A percentile compares a stretch with the other conserved stretches of the same genome.
Conservation (phyloP, 495 filamentous ascomycete species). For the Neurospora sp. region DNA sequence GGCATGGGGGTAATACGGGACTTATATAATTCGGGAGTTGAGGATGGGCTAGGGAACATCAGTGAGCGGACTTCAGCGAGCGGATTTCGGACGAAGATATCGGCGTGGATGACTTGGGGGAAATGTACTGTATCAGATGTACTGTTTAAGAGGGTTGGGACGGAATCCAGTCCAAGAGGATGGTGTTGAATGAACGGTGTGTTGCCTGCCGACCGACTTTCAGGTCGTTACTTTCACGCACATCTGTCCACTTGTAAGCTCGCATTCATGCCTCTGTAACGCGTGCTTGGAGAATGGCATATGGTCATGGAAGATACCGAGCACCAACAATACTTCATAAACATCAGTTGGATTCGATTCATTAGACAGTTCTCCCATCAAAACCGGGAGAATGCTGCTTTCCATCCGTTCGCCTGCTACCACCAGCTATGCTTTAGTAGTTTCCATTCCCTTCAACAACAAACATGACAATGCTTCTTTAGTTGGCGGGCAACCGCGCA, state of each 20-base stretch:
- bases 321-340: background rate
- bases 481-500: constrained; percentile 54
- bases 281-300: background rate
- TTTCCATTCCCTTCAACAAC: background rate
- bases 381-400: background rate
- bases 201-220: background rate
- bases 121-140: background rate
- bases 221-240: background rate
- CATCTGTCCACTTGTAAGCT: background rate
- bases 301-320: background rate
- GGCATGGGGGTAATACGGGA: background rate
- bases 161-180: background rate
- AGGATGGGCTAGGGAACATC: background rate
- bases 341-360: background rate
- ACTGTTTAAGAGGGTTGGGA: background rate
- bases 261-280: background rate
- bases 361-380: background rate
- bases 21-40: background rate
- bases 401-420: background rate
- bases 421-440: background rate
- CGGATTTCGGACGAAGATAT: background rate
- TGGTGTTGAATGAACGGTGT: background rate
- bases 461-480: background rate
- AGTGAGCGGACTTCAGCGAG: background rate
- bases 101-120: background rate